Percentiles rank a stretch among this genome's conserved stretches.
Conservation (phyloP, 768 basidiomycete species). For the Amanita inopinata region DNA sequence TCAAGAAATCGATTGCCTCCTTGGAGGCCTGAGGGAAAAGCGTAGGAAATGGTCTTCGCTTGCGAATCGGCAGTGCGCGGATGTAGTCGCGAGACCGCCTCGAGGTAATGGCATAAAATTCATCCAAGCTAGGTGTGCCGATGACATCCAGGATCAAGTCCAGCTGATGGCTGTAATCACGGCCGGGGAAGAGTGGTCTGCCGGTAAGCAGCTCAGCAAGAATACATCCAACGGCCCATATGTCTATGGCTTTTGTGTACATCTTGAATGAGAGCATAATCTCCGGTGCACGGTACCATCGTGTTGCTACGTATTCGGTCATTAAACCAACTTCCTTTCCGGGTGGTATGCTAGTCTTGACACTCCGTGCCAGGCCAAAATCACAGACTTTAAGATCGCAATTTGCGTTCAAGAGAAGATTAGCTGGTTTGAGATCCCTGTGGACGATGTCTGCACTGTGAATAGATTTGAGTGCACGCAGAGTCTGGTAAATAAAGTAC, state of each 20-base stretch:
- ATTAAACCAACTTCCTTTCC: slow-evolving; percentile 60
- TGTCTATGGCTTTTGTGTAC: slow-evolving; percentile 73
- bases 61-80: slow-evolving; percentile 76
- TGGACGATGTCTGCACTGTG: slow-evolving; percentile 80
- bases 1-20: slow-evolving; percentile 63
- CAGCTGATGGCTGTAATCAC: slow-evolving; percentile 82
- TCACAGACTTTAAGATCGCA: slow-evolving; percentile 88
- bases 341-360: slow-evolving; percentile 42
- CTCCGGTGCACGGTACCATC: slow-evolving; percentile 92
- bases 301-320: slow-evolving; percentile 84
- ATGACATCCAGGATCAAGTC: slow-evolving; percentile 84
- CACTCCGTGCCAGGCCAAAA: slow-evolving; percentile 66
- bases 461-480: slow-evolving; percentile 81
- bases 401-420: slow-evolving; percentile 80
- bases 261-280: slow-evolving; percentile 94
- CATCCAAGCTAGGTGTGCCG: slow-evolving; percentile 81
- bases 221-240: slow-evolving; percentile 70
- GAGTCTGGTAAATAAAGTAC: slow-evolving; percentile 79
- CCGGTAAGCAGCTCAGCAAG: slow-evolving; percentile 77
- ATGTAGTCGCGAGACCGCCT: slow-evolving; percentile 82
- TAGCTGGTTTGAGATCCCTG: slow-evolving; percentile 78
- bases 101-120: slow-evolving; percentile 85
- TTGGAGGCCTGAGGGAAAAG: slow-evolving; percentile 72
- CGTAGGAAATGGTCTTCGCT: slow-evolving; percentile 56
- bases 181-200: slow-evolving; percentile 80